Conservation (phyloP, 352 stramenopile species). For the Phytophthora ohioensis region DNA sequence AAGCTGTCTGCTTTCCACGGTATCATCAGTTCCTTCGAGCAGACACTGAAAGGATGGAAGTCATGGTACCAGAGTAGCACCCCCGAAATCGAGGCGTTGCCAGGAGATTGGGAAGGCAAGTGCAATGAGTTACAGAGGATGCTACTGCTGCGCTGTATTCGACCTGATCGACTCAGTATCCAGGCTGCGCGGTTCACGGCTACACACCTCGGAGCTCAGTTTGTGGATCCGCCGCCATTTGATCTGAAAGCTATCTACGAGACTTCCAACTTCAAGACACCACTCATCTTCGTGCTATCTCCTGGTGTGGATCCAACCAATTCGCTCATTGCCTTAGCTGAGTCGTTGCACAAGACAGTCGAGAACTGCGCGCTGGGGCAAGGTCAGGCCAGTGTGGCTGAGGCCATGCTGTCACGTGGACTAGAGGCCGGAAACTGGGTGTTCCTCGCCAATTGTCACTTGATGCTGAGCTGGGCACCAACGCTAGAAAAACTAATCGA, state of each 20-base stretch:
- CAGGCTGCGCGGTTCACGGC: slow-evolving; percentile 92
- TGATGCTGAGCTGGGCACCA: slow-evolving; percentile 96
- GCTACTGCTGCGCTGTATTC: slow-evolving; percentile 93
- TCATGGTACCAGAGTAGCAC: slow-evolving; percentile 85
- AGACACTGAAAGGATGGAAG: slow-evolving; percentile 83
- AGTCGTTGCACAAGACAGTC: slow-evolving; percentile 84
- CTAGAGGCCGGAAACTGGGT: slow-evolving; percentile 93
- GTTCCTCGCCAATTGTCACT: slow-evolving; percentile 96
- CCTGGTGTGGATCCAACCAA: slow-evolving; percentile 96
- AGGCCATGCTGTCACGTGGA: slow-evolving; percentile 89
- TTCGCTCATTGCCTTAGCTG: slow-evolving; percentile 89
- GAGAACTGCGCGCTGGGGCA: slow-evolving; percentile 95
- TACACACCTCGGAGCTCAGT: slow-evolving; percentile 91
- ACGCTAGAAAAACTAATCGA: slow-evolving; percentile 96
- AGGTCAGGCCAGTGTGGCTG: slow-evolving; percentile 93
- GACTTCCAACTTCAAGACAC: slow-evolving; percentile 88
- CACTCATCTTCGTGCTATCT: slow-evolving; percentile 96
- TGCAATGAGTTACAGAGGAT: slow-evolving; percentile 94
- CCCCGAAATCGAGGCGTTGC: slow-evolving; percentile 92
- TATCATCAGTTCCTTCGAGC: slow-evolving; percentile 92
- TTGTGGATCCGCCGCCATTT: slow-evolving; percentile 94
- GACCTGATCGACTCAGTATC: slow-evolving; percentile 93
- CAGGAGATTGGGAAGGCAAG: slow-evolving; percentile 94
- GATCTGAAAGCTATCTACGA: slow-evolving; percentile 93
- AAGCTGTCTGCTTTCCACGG: slow-evolving; percentile 91